phyloP scores from a whole-genome alignment of 306 rosid genomes.

The Bauhinia variegata region DNA sequence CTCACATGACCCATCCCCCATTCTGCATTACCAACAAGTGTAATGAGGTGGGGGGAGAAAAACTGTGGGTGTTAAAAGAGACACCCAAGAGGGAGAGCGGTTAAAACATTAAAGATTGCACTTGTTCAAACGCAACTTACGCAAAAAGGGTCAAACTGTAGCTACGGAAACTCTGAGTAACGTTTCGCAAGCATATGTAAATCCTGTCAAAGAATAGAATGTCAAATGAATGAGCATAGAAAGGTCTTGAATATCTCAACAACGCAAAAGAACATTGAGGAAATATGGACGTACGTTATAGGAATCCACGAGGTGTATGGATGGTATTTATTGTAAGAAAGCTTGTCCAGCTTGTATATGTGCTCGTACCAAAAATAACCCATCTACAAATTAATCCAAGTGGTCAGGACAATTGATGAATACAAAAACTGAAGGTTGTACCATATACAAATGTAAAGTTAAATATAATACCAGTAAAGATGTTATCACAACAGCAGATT shows the following conservation, averaged over 20 bases:
- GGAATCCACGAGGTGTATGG: conserved; percentile 99
- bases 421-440: conserved; percentile 10
- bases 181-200: conserved; percentile 84
- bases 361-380: conserved; percentile 90
- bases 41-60: too few relatives aligned
- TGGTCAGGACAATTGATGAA: conserved; percentile 35
- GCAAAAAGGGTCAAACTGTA: conserved; percentile 78
- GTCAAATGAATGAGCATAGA: conserved; percentile 30
- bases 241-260: conserved; percentile 16
- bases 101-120: too few relatives aligned
- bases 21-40: too few relatives aligned
- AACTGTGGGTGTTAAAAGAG: too few relatives aligned
- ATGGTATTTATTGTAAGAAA: conserved; percentile 86
- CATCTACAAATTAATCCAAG: conserved; percentile 51
- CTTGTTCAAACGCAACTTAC: conserved; percentile 56
- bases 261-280: conserved; percentile 26
- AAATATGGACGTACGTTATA: conserved; percentile 70
- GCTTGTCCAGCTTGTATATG: conserved; percentile 88
- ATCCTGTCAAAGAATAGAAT: conserved; percentile 61
- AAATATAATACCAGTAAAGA: conserved; percentile 56
- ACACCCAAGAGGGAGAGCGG: too few relatives aligned
- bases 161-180: conserved; percentile 81
- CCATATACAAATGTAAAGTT: conserved; percentile 10
- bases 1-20: too few relatives aligned
- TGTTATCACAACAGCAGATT: conserved; percentile 62